Evolutionary conservation across 257 asterid genomes (phyloP), one percentile per base, ranked within the genome.

Genomic region (Nicotiana paniculata): DNA sequence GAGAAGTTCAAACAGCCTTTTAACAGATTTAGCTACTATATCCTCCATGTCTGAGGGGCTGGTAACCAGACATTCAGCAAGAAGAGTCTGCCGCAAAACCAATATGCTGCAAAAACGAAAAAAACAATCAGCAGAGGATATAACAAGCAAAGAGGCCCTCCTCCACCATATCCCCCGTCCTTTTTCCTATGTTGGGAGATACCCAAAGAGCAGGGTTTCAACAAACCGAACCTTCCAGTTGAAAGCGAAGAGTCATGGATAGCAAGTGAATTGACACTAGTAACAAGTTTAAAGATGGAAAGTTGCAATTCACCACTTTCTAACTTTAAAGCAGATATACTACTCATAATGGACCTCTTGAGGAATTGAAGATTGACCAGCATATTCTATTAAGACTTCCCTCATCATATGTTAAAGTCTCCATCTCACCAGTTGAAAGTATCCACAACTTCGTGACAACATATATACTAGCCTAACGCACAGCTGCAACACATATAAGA

Each of bases 11-110:
- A 67, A 77, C 82, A 77, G 78, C 61, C 21, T 59, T 30, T 59
- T 77, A 18, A 28, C n/a, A 63, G 82, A 82, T 65, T 77, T 64
- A 32, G 39, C 65, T 63, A 58, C 55, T 35, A 82, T 32, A 77
- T 43, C 69, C 62, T 82, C 82, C 17, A 33, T 82, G 24, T 82
- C 85, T 35, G 58, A 37, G 11, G 68, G 68, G 64, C 65, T 82
- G 66, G 77, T 75, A 75, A 82, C 68, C 65, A 82, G 69, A 77
- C 32, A 48, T 65, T 82, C 85, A 1, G 77, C 79, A 43, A 64
- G 67, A 63, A 82, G 76, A 80, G 77, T 51, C 69, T 82, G 85
- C 68, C 85, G 78, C 77, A 82, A 53, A 53, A 82, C 69, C 81
- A 82, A 76, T 9, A 77, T 77, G 81, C 85, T 82, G 82, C 75